Conservation (phyloP, 495 filamentous ascomycete species). For the Aspergillus saccharolyticus region DNA sequence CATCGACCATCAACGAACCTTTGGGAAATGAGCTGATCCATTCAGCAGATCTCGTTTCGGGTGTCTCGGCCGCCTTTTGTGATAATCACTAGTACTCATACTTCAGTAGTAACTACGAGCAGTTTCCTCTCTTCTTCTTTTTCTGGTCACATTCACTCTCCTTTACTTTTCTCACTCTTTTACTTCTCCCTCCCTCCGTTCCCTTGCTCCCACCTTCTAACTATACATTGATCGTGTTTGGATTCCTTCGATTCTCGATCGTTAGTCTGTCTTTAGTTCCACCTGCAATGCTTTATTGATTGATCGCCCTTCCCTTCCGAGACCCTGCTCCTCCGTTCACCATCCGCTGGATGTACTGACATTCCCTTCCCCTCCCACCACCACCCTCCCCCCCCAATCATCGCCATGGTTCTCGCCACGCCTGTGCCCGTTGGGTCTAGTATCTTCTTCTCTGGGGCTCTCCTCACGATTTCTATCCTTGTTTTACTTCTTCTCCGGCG, state of each 20-base stretch:
- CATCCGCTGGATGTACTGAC: conserved; percentile 19
- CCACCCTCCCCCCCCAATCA: background rate
- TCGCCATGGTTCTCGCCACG: conserved; percentile 27
- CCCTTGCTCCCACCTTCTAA: conserved; percentile 3
- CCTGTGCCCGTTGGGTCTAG: conserved; percentile 55
- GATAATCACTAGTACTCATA: too few species aligned
- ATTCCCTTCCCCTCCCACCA: too few species aligned
- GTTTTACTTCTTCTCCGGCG: conserved; percentile 80
- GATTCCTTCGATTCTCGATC: conserved; percentile 6
- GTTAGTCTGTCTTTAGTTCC: conserved; percentile 15
- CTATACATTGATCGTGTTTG: background rate
- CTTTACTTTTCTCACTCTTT: background rate
- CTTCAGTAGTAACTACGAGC: too few species aligned
- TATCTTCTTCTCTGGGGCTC: conserved; percentile 66
- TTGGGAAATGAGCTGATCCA: conserved; percentile 6
- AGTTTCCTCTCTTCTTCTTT: background rate
- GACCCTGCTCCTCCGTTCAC: conserved; percentile 5
- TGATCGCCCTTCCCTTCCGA: conserved; percentile 19
- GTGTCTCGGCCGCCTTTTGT: background rate
- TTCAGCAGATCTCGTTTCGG: conserved; percentile 1
- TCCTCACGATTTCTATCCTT: conserved; percentile 65
- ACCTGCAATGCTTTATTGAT: conserved; percentile 12
- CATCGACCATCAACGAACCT: conserved; percentile 3
- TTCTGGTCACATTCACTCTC: background rate
- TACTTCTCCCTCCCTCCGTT: conserved; percentile 2